phyloP scores from a whole-genome alignment of 1,284 basidiomycete species.

The Rugosomyces carneus region DNA sequence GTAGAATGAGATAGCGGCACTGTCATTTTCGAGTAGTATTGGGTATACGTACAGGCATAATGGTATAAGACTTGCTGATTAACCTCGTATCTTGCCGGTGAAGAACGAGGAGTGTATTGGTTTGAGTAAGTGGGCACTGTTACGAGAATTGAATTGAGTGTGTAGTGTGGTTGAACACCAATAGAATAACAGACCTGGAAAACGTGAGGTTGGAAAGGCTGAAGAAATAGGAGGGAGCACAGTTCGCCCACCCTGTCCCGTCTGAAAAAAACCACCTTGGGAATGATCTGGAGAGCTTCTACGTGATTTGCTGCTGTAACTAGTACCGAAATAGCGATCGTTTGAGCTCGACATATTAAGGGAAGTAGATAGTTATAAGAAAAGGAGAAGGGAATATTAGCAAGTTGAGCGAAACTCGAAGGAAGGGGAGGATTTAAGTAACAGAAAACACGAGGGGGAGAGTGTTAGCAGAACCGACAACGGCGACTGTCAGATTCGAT shows the following conservation, averaged over 20 bases:
- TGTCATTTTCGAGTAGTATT: constrained; percentile 15
- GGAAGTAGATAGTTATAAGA: constrained; percentile 38
- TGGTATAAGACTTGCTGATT: constrained; percentile 42
- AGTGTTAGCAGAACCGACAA: constrained; percentile 12
- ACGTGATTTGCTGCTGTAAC: constrained; percentile 51
- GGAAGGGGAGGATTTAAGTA: constrained; percentile 42
- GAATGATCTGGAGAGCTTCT: constrained; percentile 56
- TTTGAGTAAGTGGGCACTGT: constrained; percentile 52
- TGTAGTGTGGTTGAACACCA: constrained; percentile 42
- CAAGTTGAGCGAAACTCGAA: constrained; percentile 39
- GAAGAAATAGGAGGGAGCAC: constrained; percentile 79
- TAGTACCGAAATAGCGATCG: constrained; percentile 49
- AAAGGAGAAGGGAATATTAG: constrained; percentile 43
- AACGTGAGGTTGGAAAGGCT: constrained; percentile 78
- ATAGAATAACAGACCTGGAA: constrained; percentile 73
- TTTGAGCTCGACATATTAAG: constrained; percentile 60
- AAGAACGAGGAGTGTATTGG: constrained; percentile 54
- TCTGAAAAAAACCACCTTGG: constrained; percentile 61
- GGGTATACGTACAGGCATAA: constrained; percentile 42
- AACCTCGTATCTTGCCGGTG: constrained; percentile 51
- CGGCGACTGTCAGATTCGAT: constrained; percentile 23
- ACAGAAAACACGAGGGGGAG: constrained; percentile 33
- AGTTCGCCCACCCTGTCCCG: constrained; percentile 81
- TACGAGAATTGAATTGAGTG: constrained; percentile 44
- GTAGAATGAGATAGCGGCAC: constrained; percentile 26